Evolutionary conservation across 1,284 basidiomycete genomes (phyloP).

Genomic region (Apiotrichum gamsii): DNA sequence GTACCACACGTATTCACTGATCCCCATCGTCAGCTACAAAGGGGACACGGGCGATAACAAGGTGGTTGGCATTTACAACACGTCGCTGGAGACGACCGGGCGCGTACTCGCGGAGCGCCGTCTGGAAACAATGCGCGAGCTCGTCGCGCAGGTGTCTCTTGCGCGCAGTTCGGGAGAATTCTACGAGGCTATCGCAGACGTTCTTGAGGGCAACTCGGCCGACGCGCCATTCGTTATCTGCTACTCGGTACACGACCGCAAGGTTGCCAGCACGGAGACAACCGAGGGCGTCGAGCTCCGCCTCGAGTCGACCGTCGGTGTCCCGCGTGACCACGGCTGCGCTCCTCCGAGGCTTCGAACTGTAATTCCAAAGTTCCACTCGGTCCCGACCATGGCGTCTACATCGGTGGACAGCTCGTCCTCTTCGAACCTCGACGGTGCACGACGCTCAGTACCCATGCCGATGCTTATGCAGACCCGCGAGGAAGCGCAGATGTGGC

Average conservation of each 20-base stretch:
- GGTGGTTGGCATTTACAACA: constrained; percentile 19
- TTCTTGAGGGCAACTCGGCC: constrained; percentile 13
- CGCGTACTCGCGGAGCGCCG: constrained; percentile 17
- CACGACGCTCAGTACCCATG: neutral
- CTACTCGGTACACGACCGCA: constrained; percentile 16
- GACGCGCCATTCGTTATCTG: constrained; percentile 25
- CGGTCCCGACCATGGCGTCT: neutral
- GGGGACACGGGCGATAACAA: too few relatives aligned
- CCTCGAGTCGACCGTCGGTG: constrained; percentile 17
- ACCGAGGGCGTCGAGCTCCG: constrained; percentile 7
- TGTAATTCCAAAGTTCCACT: neutral
- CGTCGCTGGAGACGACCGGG: constrained; percentile 16
- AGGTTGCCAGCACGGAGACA: neutral
- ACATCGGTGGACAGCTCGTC: too few relatives aligned
- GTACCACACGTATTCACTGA: constrained; percentile 36
- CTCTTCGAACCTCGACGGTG: too few relatives aligned
- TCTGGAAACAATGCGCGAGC: constrained; percentile 11
- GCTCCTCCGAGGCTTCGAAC: constrained; percentile 2
- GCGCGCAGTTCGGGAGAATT: constrained; percentile 11
- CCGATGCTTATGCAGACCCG: too few relatives aligned
- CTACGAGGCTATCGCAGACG: constrained; percentile 13
- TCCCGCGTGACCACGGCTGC: constrained; percentile 17
- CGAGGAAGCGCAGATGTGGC: constrained; percentile 13
- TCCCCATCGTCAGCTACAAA: constrained; percentile 24
- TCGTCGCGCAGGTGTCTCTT: constrained; percentile 14